Conservation (phyloP, 768 basidiomycete species). For the Dentipellis sp. region DNA sequence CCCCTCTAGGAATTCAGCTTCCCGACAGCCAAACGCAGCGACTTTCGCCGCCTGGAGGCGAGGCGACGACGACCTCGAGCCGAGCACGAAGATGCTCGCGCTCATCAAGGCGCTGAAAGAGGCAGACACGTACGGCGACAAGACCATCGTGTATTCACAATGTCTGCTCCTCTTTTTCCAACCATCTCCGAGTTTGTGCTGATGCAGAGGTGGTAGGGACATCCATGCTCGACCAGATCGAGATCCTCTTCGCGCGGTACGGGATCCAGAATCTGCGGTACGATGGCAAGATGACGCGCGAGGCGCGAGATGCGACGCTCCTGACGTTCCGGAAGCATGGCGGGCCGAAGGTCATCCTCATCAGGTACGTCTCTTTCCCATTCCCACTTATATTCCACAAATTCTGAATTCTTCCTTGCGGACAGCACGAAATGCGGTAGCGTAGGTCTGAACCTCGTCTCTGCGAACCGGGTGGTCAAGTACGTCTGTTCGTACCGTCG, state of each 20-base stretch:
- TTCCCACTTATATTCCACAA: too few relatives aligned
- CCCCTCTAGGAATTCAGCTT: constrained; percentile 15
- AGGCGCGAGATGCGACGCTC: constrained; percentile 39
- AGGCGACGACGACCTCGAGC: constrained; percentile 53
- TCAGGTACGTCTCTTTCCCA: constrained; percentile 35
- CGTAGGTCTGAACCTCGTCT: constrained; percentile 56
- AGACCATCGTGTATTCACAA: constrained; percentile 64
- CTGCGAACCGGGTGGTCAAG: constrained; percentile 66
- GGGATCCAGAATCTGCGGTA: constrained; percentile 52
- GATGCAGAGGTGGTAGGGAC: constrained; percentile 40
- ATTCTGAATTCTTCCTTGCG: constrained; percentile 1
- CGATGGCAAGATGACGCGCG: constrained; percentile 59
- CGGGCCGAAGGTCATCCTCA: constrained; percentile 56
- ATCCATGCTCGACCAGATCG: constrained; percentile 59
- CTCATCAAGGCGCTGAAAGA: constrained; percentile 47
- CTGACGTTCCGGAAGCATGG: constrained; percentile 43
- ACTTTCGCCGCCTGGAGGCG: constrained; percentile 46
- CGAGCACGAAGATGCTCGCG: constrained; percentile 60
- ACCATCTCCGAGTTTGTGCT: neutral
- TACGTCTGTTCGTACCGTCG: constrained; percentile 22
- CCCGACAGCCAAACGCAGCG: constrained; percentile 6
- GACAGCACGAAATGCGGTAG: constrained; percentile 57
- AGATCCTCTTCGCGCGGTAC: constrained; percentile 47
- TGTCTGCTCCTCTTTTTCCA: constrained; percentile 29
- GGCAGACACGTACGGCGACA: constrained; percentile 53